phyloP scores from a whole-genome alignment of 805 yeast genomes.

The Myxozyma udenii region DNA sequence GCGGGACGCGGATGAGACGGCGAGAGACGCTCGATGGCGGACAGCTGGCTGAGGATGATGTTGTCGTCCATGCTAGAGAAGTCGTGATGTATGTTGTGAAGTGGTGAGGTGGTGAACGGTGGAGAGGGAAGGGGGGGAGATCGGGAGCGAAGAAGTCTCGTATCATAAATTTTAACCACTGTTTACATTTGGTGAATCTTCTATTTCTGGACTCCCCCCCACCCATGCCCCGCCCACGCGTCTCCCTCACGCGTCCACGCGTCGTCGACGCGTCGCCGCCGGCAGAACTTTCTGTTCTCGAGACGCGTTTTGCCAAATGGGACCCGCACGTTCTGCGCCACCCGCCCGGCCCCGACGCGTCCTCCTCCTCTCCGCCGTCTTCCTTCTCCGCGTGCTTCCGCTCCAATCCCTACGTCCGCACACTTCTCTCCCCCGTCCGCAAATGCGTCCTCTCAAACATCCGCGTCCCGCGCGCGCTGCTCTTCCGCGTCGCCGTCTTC shows the following conservation, averaged over 20 bases:
- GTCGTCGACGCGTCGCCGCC: no score
- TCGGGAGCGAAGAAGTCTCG: not conserved
- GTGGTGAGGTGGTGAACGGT: not conserved
- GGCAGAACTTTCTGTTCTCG: slow-evolving; percentile 3
- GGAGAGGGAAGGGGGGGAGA: not conserved
- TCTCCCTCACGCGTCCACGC: no score
- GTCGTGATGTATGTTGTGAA: no score
- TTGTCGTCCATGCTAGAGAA: slow-evolving; percentile 3
- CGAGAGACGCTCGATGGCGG: slow-evolving; percentile 18
- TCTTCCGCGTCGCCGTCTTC: no score
- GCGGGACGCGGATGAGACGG: slow-evolving; percentile 47
- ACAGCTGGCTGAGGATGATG: slow-evolving; percentile 9
- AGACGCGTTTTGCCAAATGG: slow-evolving; percentile 2
- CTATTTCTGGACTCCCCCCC: not conserved
- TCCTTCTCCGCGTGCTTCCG: no score
- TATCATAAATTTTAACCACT: not conserved
- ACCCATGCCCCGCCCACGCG: slow-evolving; percentile 1
- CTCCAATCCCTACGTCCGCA: no score
- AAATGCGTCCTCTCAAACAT: no score
- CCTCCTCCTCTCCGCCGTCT: no score
- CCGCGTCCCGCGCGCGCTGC: no score
- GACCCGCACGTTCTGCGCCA: not conserved
- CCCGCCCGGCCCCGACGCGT: no score
- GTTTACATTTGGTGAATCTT: not conserved
- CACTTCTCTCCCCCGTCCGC: no score